Percentiles rank a stretch among this genome's conserved stretches.
These are phyloP conservation scores for Geosmithia putterillii DNA, from an alignment of 2,329 filamentous ascomycete species.

Conservation along the genomic window DNA sequence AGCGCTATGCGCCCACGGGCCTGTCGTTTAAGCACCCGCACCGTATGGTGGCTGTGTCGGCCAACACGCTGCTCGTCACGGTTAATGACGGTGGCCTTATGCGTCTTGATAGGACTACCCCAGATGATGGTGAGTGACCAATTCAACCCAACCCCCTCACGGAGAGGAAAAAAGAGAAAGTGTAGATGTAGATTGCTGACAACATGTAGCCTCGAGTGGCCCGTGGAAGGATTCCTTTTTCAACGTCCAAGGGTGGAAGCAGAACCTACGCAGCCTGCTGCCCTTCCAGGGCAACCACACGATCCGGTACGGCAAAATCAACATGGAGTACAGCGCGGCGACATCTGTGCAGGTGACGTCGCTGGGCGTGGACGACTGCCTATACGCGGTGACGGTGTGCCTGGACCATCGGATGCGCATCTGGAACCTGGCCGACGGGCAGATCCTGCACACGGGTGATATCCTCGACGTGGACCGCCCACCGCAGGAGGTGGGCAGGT, in stretches of 20 bases:
- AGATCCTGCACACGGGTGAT: constrained; percentile 65
- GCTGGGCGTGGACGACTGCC: constrained; percentile 33
- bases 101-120: constrained; percentile 49
- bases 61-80: constrained; percentile 65
- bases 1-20: constrained; percentile 58
- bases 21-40: constrained; percentile 71
- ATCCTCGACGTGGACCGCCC: constrained; percentile 57
- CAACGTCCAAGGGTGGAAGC: constrained; percentile 60
- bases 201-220: constrained; percentile 10
- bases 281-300: constrained; percentile 54
- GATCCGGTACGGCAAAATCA: constrained; percentile 48
- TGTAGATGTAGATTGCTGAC: background rate
- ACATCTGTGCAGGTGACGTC: constrained; percentile 46
- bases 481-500: constrained; percentile 57
- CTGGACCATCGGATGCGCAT: constrained; percentile 81
- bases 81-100: constrained; percentile 70
- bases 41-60: constrained; percentile 61
- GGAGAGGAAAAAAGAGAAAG: background rate
- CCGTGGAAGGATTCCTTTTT: constrained; percentile 62
- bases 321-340: constrained; percentile 56
- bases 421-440: constrained; percentile 79
- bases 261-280: constrained; percentile 53
- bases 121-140: constrained; percentile 28
- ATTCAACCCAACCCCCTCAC: background rate
- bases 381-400: constrained; percentile 65